Percentiles rank a stretch among this genome's conserved stretches.
phyloP scores from a whole-genome alignment of 2,329 filamentous ascomycete genomes.

The Beauveria caledonica region DNA sequence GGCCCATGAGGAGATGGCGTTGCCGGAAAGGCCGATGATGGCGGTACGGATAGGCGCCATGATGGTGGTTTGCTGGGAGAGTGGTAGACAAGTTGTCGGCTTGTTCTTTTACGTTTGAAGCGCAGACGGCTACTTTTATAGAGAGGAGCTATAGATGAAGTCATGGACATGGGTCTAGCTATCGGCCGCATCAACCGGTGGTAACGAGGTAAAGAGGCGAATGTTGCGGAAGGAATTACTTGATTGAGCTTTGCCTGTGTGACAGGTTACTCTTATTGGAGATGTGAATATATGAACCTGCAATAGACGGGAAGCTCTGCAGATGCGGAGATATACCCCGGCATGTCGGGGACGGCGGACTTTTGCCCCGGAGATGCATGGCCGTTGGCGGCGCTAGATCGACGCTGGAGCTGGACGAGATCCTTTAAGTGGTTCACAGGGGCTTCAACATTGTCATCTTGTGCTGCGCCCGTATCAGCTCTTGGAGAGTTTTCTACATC shows the following conservation, averaged over 20 bases:
- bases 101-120: neutral
- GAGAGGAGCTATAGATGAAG: neutral
- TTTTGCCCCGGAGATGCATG: neutral
- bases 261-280: neutral
- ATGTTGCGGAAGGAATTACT: neutral
- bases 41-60: slow-evolving; percentile 46
- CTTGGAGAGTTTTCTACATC: too few species aligned
- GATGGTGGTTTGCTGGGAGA: neutral
- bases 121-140: neutral
- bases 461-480: too few species aligned
- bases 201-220: too few species aligned
- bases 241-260: neutral
- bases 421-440: too few species aligned
- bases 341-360: neutral
- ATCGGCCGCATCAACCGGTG: too few species aligned
- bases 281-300: neutral
- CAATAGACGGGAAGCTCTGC: neutral
- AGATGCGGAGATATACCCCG: neutral
- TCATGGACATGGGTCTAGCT: neutral
- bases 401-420: too few species aligned
- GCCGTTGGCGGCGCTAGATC: neutral
- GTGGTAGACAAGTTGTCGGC: neutral
- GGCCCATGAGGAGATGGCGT: slow-evolving; percentile 46
- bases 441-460: too few species aligned
- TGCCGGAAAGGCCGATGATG: slow-evolving; percentile 49